Conservation (phyloP, 2,329 filamentous ascomycete genomes). For the Coniochaeta sp. region DNA sequence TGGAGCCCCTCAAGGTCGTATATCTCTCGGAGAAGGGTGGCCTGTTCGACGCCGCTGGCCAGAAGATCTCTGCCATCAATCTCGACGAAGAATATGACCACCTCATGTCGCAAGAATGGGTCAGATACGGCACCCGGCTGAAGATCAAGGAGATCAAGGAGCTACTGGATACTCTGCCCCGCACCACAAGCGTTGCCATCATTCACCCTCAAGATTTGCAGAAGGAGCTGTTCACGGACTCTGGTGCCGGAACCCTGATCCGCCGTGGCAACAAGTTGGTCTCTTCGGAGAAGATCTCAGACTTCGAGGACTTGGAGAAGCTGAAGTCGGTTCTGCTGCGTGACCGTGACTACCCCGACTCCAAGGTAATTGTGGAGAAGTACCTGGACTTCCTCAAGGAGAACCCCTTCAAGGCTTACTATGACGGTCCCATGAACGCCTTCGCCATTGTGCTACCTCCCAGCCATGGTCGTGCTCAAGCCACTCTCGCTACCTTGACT, state of each 20-base stretch:
- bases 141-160: slow-evolving; percentile 99
- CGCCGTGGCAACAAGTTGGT: slow-evolving; percentile 85
- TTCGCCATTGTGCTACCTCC: slow-evolving; percentile 81
- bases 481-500: slow-evolving; percentile 81
- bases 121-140: slow-evolving; percentile 84
- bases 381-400: slow-evolving; percentile 74
- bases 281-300: slow-evolving; percentile 60
- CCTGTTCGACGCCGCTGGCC: slow-evolving; percentile 83
- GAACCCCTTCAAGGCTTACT: slow-evolving; percentile 85
- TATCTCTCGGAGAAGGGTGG: slow-evolving; percentile 98
- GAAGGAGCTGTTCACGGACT: slow-evolving; percentile 95
- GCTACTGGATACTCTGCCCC: slow-evolving; percentile 77
- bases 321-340: slow-evolving; percentile 77
- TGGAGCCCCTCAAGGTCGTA: slow-evolving; percentile 94
- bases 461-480: slow-evolving; percentile 55
- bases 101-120: slow-evolving; percentile 91
- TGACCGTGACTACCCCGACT: slow-evolving; percentile 74
- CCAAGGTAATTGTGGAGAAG: slow-evolving; percentile 74
- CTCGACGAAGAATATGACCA: slow-evolving; percentile 92
- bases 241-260: slow-evolving; percentile 87
- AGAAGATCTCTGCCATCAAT: slow-evolving; percentile 97
- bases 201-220: slow-evolving; percentile 94
- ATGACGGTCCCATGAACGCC: slow-evolving; percentile 88
- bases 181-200: slow-evolving; percentile 91
- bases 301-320: slow-evolving; percentile 68